Conservation (phyloP, 2,329 filamentous ascomycete genomes). For the Penicillium sp. region DNA sequence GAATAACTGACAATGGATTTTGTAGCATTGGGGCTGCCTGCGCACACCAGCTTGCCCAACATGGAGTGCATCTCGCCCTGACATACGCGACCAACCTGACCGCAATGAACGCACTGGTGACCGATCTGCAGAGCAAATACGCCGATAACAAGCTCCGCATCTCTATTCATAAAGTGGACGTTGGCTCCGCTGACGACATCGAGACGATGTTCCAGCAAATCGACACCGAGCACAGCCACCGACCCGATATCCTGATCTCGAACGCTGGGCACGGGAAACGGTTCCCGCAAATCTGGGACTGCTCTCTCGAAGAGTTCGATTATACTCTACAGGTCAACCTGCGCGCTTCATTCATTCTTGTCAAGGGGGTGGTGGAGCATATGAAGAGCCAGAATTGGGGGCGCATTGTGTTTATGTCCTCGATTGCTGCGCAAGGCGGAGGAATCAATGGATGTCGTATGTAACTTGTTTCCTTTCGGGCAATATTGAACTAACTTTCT, state of each 20-base stretch:
- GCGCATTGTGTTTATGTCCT: conserved; percentile 62
- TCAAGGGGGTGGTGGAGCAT: conserved; percentile 58
- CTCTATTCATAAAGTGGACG: conserved; percentile 58
- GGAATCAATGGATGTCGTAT: conserved; percentile 61
- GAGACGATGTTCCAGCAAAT: conserved; percentile 56
- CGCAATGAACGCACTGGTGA: conserved; percentile 47
- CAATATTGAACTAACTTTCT: not conserved
- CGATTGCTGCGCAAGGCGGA: conserved; percentile 61
- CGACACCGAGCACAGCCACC: conserved; percentile 50
- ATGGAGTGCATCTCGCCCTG: conserved; percentile 56
- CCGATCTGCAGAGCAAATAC: conserved; percentile 39
- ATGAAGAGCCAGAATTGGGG: conserved; percentile 63
- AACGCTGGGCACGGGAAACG: conserved; percentile 67
- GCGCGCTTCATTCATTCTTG: conserved; percentile 60
- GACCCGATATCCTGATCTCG: conserved; percentile 62
- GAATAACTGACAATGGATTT: conserved; percentile 3
- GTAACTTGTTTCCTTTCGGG: conserved; percentile 9
- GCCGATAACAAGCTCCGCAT: conserved; percentile 40
- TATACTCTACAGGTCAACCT: conserved; percentile 61
- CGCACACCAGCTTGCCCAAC: conserved; percentile 53
- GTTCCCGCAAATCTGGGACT: conserved; percentile 56
- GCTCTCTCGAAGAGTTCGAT: conserved; percentile 63
- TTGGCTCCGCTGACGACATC: conserved; percentile 54
- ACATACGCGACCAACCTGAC: conserved; percentile 56
- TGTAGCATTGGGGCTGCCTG: conserved; percentile 60